Conservation (phyloP, 1,139 yeast genomes). For the Hyphopichia fennica region DNA sequence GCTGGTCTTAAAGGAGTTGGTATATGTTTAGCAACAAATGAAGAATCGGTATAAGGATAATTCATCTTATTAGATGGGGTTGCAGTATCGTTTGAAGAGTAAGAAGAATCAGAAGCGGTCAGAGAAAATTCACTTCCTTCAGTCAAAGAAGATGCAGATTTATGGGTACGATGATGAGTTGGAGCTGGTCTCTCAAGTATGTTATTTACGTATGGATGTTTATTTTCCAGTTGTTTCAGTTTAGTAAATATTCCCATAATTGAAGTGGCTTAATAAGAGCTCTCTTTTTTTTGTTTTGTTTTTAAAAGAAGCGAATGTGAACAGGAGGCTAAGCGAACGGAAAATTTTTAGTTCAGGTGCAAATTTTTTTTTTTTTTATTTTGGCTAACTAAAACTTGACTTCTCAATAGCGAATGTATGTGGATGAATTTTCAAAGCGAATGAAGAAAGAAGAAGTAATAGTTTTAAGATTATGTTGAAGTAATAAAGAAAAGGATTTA, state of each 20-base stretch:
- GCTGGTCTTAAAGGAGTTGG: conserved; percentile 11
- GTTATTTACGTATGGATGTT: not conserved
- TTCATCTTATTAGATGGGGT: not conserved
- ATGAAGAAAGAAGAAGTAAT: too few relatives aligned
- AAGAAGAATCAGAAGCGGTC: conserved; percentile 33
- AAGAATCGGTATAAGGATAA: conserved; percentile 3
- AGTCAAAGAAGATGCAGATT: conserved; percentile 19
- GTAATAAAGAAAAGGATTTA: too few relatives aligned
- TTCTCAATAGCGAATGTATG: too few relatives aligned
- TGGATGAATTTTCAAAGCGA: too few relatives aligned
- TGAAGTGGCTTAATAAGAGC: too few relatives aligned
- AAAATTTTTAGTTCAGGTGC: too few relatives aligned
- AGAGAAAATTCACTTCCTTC: conserved; percentile 34
- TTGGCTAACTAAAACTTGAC: too few relatives aligned
- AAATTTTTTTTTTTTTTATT: too few relatives aligned
- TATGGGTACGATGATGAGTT: conserved; percentile 10
- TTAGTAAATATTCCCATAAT: conserved; percentile 3
- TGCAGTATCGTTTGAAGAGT: conserved; percentile 28
- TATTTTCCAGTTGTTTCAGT: not conserved
- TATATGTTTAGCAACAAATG: conserved; percentile 7
- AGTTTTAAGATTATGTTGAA: too few relatives aligned
- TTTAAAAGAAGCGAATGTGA: too few relatives aligned
- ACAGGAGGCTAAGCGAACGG: too few relatives aligned
- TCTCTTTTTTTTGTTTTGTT: too few relatives aligned
- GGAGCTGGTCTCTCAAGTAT: conserved; percentile 2